Evolutionary conservation across 352 stramenopile species (phyloP).

Genomic region (Blastocystis sp.): DNA sequence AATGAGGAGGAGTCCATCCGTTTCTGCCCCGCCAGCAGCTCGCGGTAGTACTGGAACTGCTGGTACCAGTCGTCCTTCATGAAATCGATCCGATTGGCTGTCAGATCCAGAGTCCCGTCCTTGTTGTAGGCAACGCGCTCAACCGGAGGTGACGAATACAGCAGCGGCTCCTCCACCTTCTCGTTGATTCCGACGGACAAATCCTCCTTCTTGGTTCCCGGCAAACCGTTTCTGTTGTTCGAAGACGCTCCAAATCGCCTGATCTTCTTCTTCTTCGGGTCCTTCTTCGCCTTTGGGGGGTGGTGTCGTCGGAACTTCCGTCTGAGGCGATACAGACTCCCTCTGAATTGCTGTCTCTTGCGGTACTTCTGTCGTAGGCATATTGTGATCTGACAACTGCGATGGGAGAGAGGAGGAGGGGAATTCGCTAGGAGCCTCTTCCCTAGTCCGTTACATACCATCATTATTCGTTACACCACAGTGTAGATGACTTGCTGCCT

Average conservation of each 20-base stretch:
- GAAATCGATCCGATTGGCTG: conserved; percentile 34
- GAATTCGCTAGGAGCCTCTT: too few relatives aligned
- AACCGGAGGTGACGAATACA: not conserved
- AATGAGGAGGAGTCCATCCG: not conserved
- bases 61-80: conserved; percentile 37
- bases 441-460: too few relatives aligned
- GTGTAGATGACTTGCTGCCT: too few relatives aligned
- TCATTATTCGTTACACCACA: too few relatives aligned
- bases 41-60: conserved; percentile 63
- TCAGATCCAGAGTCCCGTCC: conserved; percentile 3
- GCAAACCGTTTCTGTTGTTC: not conserved
- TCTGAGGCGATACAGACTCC: too few relatives aligned
- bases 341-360: too few relatives aligned
- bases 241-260: not conserved
- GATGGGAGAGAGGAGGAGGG: too few relatives aligned
- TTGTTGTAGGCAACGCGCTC: not conserved
- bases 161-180: not conserved
- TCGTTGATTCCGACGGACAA: conserved; percentile 12
- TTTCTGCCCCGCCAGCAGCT: not conserved
- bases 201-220: not conserved
- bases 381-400: too few relatives aligned
- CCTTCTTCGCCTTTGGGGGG: too few relatives aligned
- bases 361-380: too few relatives aligned
- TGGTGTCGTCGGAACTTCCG: too few relatives aligned
- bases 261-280: not conserved